Percentiles rank a stretch among this genome's conserved stretches.
These are phyloP conservation scores for Trichoderma aggressivum DNA, from an alignment of 2,329 filamentous ascomycete genomes.

Conservation along the genomic window DNA sequence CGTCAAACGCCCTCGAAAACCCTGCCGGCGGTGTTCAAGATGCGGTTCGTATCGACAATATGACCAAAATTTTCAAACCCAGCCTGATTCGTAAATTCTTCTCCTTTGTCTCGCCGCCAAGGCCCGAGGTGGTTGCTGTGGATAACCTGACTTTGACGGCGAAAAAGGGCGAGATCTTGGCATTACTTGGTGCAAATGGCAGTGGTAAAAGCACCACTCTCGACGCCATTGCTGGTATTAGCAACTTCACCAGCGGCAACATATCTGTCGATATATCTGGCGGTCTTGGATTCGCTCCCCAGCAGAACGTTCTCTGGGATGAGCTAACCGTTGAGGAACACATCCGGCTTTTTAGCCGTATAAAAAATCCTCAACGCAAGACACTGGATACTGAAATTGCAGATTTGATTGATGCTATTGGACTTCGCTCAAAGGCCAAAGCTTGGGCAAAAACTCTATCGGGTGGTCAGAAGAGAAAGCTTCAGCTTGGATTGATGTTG, in stretches of 20 bases:
- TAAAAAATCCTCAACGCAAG: conserved; percentile 54
- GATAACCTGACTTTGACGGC: conserved; percentile 66
- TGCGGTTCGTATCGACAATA: conserved; percentile 64
- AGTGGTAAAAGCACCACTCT: conserved; percentile 70
- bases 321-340: conserved; percentile 70
- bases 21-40: conserved; percentile 31
- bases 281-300: conserved; percentile 70
- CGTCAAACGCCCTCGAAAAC: conserved; percentile 20
- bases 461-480: conserved; percentile 72
- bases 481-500: conserved; percentile 76
- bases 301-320: conserved; percentile 75
- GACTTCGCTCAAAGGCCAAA: conserved; percentile 60
- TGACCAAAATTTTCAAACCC: conserved; percentile 73
- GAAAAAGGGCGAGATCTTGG: conserved; percentile 71
- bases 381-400: conserved; percentile 42
- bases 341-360: conserved; percentile 63
- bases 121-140: conserved; percentile 70
- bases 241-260: conserved; percentile 52
- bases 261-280: conserved; percentile 64
- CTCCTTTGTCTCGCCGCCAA: conserved; percentile 44
- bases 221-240: conserved; percentile 31
- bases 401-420: conserved; percentile 58
- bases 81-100: conserved; percentile 54
- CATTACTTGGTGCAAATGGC: conserved; percentile 63
- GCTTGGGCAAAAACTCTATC: conserved; percentile 63